These are phyloP conservation scores for Fusarium proliferatum DNA, from an alignment of 2,329 filamentous ascomycete genomes.

Conservation along the genomic window DNA sequence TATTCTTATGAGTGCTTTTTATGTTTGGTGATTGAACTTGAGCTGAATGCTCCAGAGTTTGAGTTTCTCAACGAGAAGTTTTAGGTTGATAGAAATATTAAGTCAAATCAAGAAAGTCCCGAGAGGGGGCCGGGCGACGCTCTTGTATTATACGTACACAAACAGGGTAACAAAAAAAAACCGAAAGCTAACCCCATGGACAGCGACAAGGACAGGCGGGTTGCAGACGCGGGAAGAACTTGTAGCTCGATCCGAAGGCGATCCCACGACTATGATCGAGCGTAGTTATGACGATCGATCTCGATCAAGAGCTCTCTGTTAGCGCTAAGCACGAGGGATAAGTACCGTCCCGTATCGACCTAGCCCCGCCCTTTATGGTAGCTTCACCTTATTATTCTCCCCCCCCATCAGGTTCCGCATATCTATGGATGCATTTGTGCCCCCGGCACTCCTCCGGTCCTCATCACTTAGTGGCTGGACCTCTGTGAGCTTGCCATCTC, in stretches of 20 bases:
- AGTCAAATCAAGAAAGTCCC: not conserved
- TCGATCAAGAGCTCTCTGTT: conserved; percentile 43
- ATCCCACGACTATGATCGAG: conserved; percentile 43
- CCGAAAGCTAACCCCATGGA: conserved; percentile 12
- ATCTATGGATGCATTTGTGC: conserved; percentile 4
- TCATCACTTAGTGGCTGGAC: conserved; percentile 10
- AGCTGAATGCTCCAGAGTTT: not conserved
- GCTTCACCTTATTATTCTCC: not conserved
- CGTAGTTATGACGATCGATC: conserved; percentile 47
- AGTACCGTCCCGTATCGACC: conserved; percentile 41
- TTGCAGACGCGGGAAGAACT: conserved; percentile 15
- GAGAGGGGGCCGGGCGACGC: not conserved
- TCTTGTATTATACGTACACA: conserved; percentile 30
- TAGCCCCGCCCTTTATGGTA: not conserved
- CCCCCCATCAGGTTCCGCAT: conserved; percentile 8
- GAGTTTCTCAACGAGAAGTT: not conserved
- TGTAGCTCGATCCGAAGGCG: conserved; percentile 40
- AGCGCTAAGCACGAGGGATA: conserved; percentile 34
- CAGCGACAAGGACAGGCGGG: conserved; percentile 20
- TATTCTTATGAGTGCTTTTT: not conserved
- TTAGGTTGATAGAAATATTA: not conserved
- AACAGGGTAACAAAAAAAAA: conserved; percentile 13
- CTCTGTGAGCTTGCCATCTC: not conserved
- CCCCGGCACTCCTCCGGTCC: conserved; percentile 23
- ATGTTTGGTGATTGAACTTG: not conserved